Base-by-base conservation (phyloP, 148 eudicot species). In the Heliosperma pusillum region DNA sequence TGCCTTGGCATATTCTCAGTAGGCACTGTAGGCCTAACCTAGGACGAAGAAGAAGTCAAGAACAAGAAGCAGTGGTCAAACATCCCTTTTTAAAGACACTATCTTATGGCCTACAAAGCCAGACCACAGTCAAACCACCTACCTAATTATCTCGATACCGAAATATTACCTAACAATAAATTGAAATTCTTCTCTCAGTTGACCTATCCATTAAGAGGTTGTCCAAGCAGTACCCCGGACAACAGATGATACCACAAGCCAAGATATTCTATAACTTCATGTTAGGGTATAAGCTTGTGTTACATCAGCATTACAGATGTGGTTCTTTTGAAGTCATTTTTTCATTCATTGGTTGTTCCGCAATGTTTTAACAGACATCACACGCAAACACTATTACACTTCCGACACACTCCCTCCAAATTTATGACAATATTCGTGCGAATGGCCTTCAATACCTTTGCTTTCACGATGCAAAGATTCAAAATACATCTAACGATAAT, bases 201-300 rank as follows among this genome's bases (percentile, higher is more conserved):
- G 42, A 40, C 5, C 8, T 24, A 66, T 22, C 40, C 59, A n/a
- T 15, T 40, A 5, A 26, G n/a, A 19, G 13, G 52, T 2, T 30
- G 68, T 11, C 20, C 10, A 69, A 9, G 27, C 27, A 42, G 22
- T 21, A 42, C 71, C 11, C 17, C 21, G 1, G 29, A 45, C 30
- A 8, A 69, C 19, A 66, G 1, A 66, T 66, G 27, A 67, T 67
- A 60, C 17, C 30, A 63, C 44, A 73, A 60, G 40, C 55, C 55
- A 72, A 29, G 21, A 27, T 29, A 27, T 55, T 13, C 8, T 20
- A 27, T 24, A 1, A 29, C 68, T 33, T 29, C 21, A 27, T 17
- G 66, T 62, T 12, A 13, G 21, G 20, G 45, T 65, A 29, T 65
- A 30, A 13, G 8, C 4, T 16, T 17, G 13, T 15, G 16, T n/a